Evolutionary conservation across 2,329 filamentous ascomycete species (phyloP).

Genomic region (Mycogone perniciosa): DNA sequence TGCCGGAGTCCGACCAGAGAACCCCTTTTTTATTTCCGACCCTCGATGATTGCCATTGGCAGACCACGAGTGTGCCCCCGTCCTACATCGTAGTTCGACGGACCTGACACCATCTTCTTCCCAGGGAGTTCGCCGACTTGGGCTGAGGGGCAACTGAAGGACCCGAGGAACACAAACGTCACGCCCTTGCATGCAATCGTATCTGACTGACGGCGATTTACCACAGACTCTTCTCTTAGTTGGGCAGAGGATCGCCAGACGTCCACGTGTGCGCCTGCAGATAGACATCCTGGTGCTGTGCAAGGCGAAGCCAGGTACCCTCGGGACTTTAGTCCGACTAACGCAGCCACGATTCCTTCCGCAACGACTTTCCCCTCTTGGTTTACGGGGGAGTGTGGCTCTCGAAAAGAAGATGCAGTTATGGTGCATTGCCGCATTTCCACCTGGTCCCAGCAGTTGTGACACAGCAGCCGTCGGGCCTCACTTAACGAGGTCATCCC

Average conservation of each 20-base stretch:
- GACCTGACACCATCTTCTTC: too few relatives aligned
- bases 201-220: too few relatives aligned
- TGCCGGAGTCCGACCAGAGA: constrained; percentile 9
- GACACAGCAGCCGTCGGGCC: not conserved
- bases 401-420: not conserved
- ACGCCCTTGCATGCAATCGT: too few relatives aligned
- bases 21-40: constrained; percentile 5
- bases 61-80: too few relatives aligned
- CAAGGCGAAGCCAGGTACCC: not conserved
- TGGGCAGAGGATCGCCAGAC: too few relatives aligned
- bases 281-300: not conserved
- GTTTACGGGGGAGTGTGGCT: constrained; percentile 5
- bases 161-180: too few relatives aligned
- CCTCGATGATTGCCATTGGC: too few relatives aligned
- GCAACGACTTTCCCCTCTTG: constrained; percentile 11
- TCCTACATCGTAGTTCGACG: too few relatives aligned
- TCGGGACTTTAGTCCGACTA: not conserved
- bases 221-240: too few relatives aligned
- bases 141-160: too few relatives aligned
- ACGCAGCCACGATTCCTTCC: constrained; percentile 3
- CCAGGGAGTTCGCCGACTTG: too few relatives aligned
- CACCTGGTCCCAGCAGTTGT: constrained; percentile 9
- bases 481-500: too few relatives aligned
- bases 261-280: not conserved
- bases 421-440: constrained; percentile 8